Evolutionary conservation across 306 rosid genomes (phyloP).

Genomic region (Biancaea sappan): DNA sequence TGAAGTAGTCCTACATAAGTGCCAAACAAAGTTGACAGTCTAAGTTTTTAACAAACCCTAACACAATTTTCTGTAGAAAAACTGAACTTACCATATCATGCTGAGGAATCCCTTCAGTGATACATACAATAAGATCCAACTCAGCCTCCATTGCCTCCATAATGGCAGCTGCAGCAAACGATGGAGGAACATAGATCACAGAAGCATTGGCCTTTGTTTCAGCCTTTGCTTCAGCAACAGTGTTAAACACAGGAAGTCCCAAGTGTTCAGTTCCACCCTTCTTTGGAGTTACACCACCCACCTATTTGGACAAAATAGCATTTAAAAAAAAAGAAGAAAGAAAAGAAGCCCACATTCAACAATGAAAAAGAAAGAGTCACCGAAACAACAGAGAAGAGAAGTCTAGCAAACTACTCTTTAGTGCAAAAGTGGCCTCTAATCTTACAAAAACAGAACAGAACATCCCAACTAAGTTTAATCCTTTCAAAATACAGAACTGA

Average conservation of each 20-base stretch:
- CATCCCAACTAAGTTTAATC: not conserved
- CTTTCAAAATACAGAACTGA: not conserved
- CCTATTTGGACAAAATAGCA: constrained; percentile 41
- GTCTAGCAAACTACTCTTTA: not conserved
- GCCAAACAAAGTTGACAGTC: not conserved
- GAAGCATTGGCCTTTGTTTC: constrained; percentile 96
- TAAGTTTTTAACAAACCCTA: not conserved
- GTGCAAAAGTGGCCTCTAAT: not conserved
- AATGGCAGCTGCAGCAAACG: constrained; percentile 96
- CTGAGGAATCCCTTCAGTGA: constrained; percentile 98
- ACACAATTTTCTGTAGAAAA: not conserved
- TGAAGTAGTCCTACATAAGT: not conserved
- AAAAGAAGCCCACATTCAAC: not conserved
- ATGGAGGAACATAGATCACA: constrained; percentile 95
- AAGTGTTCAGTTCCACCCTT: constrained; percentile 96
- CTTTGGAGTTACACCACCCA: constrained; percentile 98
- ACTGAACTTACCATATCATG: constrained; percentile 75
- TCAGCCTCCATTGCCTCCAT: constrained; percentile 94
- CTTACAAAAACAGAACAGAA: not conserved
- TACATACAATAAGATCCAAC: constrained; percentile 93
- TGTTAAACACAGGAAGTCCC: constrained; percentile 96
- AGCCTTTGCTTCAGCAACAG: constrained; percentile 93
- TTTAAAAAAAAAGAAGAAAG: not conserved
- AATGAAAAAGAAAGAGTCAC: not conserved
- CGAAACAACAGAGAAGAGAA: too few relatives aligned